Evolutionary conservation across 1,284 basidiomycete species (phyloP), one percentile per base, ranked within the genome.

Genomic region (Apiotrichum siamense): DNA sequence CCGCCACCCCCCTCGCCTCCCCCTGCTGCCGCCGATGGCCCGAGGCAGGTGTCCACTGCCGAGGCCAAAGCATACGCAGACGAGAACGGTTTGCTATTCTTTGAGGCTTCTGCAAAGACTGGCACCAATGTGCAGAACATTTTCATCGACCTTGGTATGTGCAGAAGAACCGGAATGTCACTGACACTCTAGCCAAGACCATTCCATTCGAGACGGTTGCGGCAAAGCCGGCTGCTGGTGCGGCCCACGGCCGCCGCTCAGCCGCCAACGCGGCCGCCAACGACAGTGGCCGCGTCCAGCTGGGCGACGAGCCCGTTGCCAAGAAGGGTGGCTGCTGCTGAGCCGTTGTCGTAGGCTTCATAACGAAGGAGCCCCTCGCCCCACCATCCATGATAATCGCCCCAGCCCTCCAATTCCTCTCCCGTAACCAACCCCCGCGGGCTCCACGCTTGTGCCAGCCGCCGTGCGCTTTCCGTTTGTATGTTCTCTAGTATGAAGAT

Each of bases 41-140:
- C 88, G 63, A 79, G 92, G 62, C 88, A 96, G 72, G 91, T 97
- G 29, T 83, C 88, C 15, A 80, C 83, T 56, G 93, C 96, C 63
- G 96, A 97, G 77, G 96, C 94, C 1, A 86, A 92, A 72, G 89
- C 90, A 79, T 92, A 97, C 64, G 91, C 96, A 47, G 90, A 97
- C 72, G 91, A 97, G 73, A 80, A 98, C 54, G 82, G 81, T 63
- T 91, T 99, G 60, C 87, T 89, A 26, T 98, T 97, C 87, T 81
- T 99, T 68, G 96, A 99, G 79, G 98, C 96, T 17, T 97, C 92
- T 17, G 96, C 96, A 45, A 98, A 98, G 84, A 96, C 91, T 10
- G 96, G 96, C 35, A 87, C 94, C 64, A 93, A 93, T 41, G 83
- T 99, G 47, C 86, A 93, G 41, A 94, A 98, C 68, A 84, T 98